phyloP scores from a whole-genome alignment of 2,329 filamentous ascomycete genomes.

The Neonectria neomacrospora region DNA sequence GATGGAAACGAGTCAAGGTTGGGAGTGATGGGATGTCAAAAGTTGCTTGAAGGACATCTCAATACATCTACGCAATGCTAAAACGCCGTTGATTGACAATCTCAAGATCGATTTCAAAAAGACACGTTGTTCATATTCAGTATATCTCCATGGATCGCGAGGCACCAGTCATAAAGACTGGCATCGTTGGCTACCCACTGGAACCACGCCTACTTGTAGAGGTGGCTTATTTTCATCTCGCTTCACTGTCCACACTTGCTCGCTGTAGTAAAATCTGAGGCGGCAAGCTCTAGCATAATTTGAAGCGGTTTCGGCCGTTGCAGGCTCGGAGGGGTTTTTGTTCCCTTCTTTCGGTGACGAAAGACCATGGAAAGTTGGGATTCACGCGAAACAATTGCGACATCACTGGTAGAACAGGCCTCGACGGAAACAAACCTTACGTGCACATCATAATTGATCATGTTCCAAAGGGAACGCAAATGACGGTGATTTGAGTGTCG shows the following conservation, averaged over 20 bases:
- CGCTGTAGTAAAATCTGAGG: constrained; percentile 63
- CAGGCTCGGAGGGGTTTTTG: neutral
- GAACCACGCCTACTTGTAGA: constrained; percentile 42
- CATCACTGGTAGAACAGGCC: constrained; percentile 6
- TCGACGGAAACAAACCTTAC: constrained; percentile 35
- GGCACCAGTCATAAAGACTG: constrained; percentile 43
- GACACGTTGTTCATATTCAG: constrained; percentile 8
- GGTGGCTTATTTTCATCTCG: constrained; percentile 61
- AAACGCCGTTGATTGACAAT: neutral
- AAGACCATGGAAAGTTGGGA: neutral
- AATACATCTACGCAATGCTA: constrained; percentile 25
- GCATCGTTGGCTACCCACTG: constrained; percentile 47
- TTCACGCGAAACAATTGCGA: neutral
- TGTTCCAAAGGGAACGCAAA: constrained; percentile 21
- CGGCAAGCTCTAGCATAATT: constrained; percentile 75
- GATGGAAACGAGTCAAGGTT: neutral
- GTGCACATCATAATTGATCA: constrained; percentile 26
- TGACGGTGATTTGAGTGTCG: constrained; percentile 5
- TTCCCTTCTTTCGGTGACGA: neutral
- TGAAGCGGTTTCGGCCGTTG: constrained; percentile 57
- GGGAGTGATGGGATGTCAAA: neutral
- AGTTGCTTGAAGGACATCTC: neutral
- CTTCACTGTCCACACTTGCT: constrained; percentile 78
- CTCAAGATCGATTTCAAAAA: neutral
- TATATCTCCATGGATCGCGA: constrained; percentile 53